Evolutionary conservation across 2,329 filamentous ascomycete genomes (phyloP).

Genomic region (Microascus cirrosus): DNA sequence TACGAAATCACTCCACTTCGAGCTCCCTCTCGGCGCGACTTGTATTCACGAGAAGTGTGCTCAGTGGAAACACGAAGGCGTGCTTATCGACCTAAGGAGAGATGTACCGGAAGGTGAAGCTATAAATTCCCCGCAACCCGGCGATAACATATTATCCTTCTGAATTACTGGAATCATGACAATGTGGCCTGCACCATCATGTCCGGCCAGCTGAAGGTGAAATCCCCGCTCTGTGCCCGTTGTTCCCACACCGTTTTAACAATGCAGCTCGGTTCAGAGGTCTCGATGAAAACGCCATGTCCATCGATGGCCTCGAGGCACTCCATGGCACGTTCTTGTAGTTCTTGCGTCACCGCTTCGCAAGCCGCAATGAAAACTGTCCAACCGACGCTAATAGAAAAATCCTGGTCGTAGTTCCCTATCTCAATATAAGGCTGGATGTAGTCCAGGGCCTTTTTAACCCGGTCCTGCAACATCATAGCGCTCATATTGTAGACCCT

Average conservation of each 20-base stretch:
- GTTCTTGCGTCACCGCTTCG: slow-evolving; percentile 22
- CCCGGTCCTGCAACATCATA: slow-evolving; percentile 24
- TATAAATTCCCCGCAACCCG: too few species aligned
- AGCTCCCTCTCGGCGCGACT: too few species aligned
- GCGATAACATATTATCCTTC: too few species aligned
- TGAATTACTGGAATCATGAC: too few species aligned
- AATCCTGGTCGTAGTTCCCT: slow-evolving; percentile 20
- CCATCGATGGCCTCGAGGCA: slow-evolving; percentile 15
- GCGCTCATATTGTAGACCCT: slow-evolving; percentile 23
- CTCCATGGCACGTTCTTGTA: slow-evolving; percentile 17
- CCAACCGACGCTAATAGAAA: slow-evolving; percentile 27
- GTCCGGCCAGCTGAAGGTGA: slow-evolving; percentile 18
- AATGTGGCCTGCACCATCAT: background rate
- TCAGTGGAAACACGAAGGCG: too few species aligned
- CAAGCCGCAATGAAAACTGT: slow-evolving; percentile 30
- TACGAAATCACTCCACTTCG: too few species aligned
- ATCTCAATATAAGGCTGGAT: slow-evolving; percentile 21
- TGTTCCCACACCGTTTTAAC: slow-evolving; percentile 17
- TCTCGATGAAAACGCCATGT: slow-evolving; percentile 15
- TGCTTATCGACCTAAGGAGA: too few species aligned
- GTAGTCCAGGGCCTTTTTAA: slow-evolving; percentile 21
- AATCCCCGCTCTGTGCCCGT: slow-evolving; percentile 15
- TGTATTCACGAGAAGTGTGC: too few species aligned
- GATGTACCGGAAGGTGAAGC: too few species aligned
- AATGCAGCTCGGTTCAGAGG: slow-evolving; percentile 13